Conservation (phyloP, 2,329 filamentous ascomycete species). For the Sporothrix brasiliensis region DNA sequence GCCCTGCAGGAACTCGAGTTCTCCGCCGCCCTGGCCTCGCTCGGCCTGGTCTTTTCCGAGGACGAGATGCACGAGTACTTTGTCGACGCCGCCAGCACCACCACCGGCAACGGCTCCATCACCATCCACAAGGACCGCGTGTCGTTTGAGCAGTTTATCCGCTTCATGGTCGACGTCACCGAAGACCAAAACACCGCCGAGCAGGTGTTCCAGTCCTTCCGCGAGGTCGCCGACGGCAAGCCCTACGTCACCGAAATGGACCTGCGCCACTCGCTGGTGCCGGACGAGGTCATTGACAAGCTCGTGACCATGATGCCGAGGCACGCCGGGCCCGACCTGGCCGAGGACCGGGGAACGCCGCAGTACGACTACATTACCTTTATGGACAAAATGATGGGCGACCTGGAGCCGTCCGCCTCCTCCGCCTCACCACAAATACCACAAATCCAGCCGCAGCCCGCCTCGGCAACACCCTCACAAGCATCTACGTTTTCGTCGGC, state of each 20-base stretch:
- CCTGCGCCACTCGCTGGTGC: slow-evolving; percentile 88
- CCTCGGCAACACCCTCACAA: slow-evolving; percentile 12
- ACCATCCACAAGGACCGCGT: slow-evolving; percentile 66
- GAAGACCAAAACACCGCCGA: slow-evolving; percentile 99
- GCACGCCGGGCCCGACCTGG: slow-evolving; percentile 80
- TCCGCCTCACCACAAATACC: slow-evolving; percentile 36
- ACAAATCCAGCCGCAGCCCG: not conserved
- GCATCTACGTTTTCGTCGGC: slow-evolving; percentile 19
- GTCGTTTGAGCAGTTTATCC: slow-evolving; percentile 97
- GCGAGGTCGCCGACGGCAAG: slow-evolving; percentile 96
- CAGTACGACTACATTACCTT: slow-evolving; percentile 98
- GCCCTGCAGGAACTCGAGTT: slow-evolving; percentile 92
- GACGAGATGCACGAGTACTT: slow-evolving; percentile 98
- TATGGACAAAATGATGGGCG: slow-evolving; percentile 80
- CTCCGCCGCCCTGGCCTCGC: slow-evolving; percentile 88
- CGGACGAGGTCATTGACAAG: slow-evolving; percentile 95
- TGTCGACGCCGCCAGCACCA: slow-evolving; percentile 70
- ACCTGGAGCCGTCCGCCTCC: slow-evolving; percentile 34
- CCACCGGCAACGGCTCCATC: slow-evolving; percentile 17
- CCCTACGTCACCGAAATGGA: slow-evolving; percentile 99
- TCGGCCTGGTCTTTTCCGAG: slow-evolving; percentile 94
- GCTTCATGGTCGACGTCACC: slow-evolving; percentile 98
- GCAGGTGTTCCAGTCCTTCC: slow-evolving; percentile 97
- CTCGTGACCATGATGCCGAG: slow-evolving; percentile 82
- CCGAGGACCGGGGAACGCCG: slow-evolving; percentile 77